phyloP scores from a whole-genome alignment of 2,329 filamentous ascomycete species.

The Furcasterigmium furcatum region DNA sequence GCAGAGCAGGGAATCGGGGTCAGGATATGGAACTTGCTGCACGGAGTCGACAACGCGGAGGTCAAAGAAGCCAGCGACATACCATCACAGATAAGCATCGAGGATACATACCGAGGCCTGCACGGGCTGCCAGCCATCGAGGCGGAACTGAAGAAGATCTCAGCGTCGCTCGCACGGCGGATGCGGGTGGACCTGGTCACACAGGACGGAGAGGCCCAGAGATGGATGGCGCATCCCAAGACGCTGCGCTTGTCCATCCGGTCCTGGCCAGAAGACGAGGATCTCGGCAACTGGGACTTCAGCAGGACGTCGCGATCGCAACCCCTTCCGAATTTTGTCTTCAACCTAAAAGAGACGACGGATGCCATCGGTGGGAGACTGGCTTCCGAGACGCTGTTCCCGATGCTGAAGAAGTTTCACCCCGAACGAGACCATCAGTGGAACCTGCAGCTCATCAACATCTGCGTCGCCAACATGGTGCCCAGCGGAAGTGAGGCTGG shows the following conservation, averaged over 20 bases:
- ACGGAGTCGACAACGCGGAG: conserved; percentile 74
- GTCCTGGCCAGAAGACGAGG: conserved; percentile 38
- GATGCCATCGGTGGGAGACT: conserved; percentile 65
- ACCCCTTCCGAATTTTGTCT: conserved; percentile 70
- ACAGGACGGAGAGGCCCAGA: conserved; percentile 33
- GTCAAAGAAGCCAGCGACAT: conserved; percentile 70
- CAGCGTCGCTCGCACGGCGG: conserved; percentile 67
- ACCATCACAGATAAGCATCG: conserved; percentile 88
- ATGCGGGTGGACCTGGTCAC: conserved; percentile 76
- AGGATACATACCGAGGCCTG: conserved; percentile 81
- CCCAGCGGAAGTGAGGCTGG: conserved; percentile 47
- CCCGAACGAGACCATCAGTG: conserved; percentile 62
- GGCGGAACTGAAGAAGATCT: conserved; percentile 66
- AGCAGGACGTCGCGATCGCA: conserved; percentile 73
- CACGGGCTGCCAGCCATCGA: conserved; percentile 60
- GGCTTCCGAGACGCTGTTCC: conserved; percentile 64
- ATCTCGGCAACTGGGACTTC: conserved; percentile 52
- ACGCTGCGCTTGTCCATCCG: conserved; percentile 80
- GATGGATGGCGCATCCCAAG: conserved; percentile 77
- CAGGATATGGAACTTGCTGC: conserved; percentile 73
- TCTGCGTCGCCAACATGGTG: conserved; percentile 85
- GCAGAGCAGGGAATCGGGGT: conserved; percentile 67
- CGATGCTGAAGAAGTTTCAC: conserved; percentile 73
- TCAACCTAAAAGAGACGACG: conserved; percentile 56
- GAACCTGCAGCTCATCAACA: conserved; percentile 81